phyloP scores from a whole-genome alignment of 331 rosid species.

The Prunus yedoensis region DNA sequence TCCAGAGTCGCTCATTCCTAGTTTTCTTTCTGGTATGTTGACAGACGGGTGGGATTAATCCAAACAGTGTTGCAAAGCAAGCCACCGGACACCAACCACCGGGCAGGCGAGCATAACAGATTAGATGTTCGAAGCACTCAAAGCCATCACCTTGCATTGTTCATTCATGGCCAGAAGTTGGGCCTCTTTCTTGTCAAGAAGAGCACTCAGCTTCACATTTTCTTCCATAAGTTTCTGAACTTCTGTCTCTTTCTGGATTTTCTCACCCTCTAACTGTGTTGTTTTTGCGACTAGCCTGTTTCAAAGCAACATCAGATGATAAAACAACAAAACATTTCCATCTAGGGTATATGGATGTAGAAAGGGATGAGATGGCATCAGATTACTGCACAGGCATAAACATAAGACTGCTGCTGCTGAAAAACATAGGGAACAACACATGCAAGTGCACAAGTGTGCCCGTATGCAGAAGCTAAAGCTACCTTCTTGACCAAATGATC shows the following conservation, averaged over 20 bases:
- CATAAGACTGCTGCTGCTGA: background rate
- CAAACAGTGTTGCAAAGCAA: slow-evolving; percentile 10
- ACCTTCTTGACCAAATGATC: background rate
- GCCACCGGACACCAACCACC: background rate
- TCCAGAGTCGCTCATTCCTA: slow-evolving; percentile 4
- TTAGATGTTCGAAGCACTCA: slow-evolving; percentile 67
- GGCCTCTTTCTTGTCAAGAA: slow-evolving; percentile 99
- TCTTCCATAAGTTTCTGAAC: slow-evolving; percentile 97
- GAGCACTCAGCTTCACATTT: slow-evolving; percentile 82
- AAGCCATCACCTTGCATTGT: slow-evolving; percentile 99
- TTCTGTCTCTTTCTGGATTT: slow-evolving; percentile 93
- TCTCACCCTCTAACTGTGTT: slow-evolving; percentile 92
- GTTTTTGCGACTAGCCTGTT: slow-evolving; percentile 88
- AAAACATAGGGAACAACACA: background rate
- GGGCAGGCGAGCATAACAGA: slow-evolving; percentile 1
- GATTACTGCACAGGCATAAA: background rate
- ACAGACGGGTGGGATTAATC: slow-evolving; percentile 7
- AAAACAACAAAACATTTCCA: slow-evolving; percentile 12
- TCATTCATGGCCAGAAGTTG: slow-evolving; percentile 96
- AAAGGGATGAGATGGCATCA: background rate
- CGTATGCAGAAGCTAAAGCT: background rate
- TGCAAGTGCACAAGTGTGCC: background rate
- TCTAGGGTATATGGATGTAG: background rate
- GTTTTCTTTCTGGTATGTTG: background rate
- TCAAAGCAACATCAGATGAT: slow-evolving; percentile 23